These are phyloP conservation scores for Colletotrichum sublineola DNA, from an alignment of 2,329 filamentous ascomycete species.

Conservation along the genomic window DNA sequence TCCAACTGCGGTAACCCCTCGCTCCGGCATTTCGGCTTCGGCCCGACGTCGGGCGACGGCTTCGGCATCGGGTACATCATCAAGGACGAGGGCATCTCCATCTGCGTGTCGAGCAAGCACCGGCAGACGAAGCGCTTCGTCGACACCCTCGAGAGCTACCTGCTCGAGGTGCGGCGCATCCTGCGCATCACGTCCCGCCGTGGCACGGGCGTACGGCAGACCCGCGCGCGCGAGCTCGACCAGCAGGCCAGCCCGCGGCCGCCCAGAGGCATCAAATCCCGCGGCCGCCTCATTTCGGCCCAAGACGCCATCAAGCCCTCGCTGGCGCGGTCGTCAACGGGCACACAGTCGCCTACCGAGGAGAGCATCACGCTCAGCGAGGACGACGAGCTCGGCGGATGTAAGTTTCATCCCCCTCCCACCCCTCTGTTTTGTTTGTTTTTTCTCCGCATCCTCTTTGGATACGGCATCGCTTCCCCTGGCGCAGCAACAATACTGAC, in stretches of 20 bases:
- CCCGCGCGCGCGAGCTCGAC: constrained; percentile 68
- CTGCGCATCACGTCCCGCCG: constrained; percentile 74
- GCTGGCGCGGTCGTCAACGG: constrained; percentile 56
- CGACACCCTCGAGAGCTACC: constrained; percentile 89
- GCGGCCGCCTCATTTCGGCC: constrained; percentile 79
- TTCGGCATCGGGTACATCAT: constrained; percentile 99
- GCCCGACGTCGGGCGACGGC: constrained; percentile 91
- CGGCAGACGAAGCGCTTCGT: constrained; percentile 92
- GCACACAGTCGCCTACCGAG: constrained; percentile 72
- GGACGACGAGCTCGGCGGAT: constrained; percentile 91
- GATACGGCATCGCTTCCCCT: constrained; percentile 20
- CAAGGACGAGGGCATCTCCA: constrained; percentile 91
- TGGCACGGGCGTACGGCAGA: constrained; percentile 56
- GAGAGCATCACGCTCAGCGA: constrained; percentile 82
- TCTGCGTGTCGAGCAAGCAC: constrained; percentile 94
- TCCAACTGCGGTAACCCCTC: constrained; percentile 99
- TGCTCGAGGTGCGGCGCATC: constrained; percentile 90
- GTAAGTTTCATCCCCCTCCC: constrained; percentile 69
- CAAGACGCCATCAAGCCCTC: constrained; percentile 59
- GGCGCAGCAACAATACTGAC: constrained; percentile 42
- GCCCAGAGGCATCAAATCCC: constrained; percentile 71
- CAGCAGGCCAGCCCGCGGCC: constrained; percentile 51
- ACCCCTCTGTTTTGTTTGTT: neutral
- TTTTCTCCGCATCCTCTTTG: neutral
- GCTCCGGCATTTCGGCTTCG: constrained; percentile 95